These are phyloP conservation scores for Phialophora verrucosa DNA, from an alignment of 2,329 filamentous ascomycete genomes.

Conservation along the genomic window DNA sequence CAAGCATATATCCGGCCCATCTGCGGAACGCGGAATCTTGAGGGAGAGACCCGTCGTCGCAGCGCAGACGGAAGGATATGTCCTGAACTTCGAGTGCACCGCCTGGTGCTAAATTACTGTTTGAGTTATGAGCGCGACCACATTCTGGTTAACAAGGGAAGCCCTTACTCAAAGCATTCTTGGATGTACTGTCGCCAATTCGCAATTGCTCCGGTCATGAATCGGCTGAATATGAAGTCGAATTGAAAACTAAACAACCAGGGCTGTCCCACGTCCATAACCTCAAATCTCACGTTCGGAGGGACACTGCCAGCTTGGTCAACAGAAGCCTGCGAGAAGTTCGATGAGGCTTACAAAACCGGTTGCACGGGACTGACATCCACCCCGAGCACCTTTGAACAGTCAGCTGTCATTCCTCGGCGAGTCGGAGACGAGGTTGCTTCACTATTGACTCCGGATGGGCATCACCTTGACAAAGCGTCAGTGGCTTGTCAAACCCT, in stretches of 20 bases:
- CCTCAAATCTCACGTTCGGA: conserved; percentile 62
- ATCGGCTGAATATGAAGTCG: conserved; percentile 66
- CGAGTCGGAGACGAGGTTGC: background rate
- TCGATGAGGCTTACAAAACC: conserved; percentile 18
- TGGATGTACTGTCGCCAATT: conserved; percentile 54
- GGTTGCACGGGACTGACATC: conserved; percentile 31
- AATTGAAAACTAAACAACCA: conserved; percentile 64
- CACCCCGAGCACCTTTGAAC: conserved; percentile 24
- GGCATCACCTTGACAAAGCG: conserved; percentile 16
- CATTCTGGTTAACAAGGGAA: background rate
- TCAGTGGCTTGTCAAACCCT: background rate
- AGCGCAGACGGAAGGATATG: conserved; percentile 27
- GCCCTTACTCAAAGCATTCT: conserved; percentile 35
- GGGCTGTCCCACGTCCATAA: conserved; percentile 63
- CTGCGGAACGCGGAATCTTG: conserved; percentile 20
- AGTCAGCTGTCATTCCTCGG: conserved; percentile 14
- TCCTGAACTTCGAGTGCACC: conserved; percentile 50
- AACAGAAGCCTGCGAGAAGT: background rate
- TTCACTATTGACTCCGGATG: conserved; percentile 28
- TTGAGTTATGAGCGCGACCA: background rate
- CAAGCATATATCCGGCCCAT: conserved; percentile 32
- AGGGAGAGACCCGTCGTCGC: conserved; percentile 29
- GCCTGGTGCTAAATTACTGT: conserved; percentile 45
- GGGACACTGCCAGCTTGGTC: conserved; percentile 47
- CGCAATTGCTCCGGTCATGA: conserved; percentile 62